Base-by-base conservation (phyloP, 345 rosid genomes). In the Salix brachista region DNA sequence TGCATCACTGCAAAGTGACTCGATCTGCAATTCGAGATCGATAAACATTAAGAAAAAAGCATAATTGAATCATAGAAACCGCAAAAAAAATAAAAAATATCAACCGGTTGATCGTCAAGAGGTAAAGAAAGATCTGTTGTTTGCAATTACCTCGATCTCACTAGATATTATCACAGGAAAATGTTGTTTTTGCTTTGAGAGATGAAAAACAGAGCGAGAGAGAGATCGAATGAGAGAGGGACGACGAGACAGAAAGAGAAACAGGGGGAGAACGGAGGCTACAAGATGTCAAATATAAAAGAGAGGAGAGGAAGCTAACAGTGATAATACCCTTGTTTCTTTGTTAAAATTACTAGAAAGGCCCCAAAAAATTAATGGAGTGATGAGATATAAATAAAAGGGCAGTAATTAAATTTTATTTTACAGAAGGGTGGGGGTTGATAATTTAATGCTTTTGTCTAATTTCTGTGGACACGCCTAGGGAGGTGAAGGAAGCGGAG, bases 91-190 rank as follows among this genome's bases (percentile, higher is more conserved):
- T 1, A 54, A 19, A 52, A 54, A 6, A 3, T n/a, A 21, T 54
- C 11, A 54, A 54, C n/a, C 21, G 25, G 2, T 19, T 54, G 9
- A 21, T 21, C 60, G n/a, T 19, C 9, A 21, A 11, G 50, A 46
- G 50, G 14, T 46, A 46, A 14, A 11, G 50, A 46, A 46, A 7
- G 18, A 19, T 28, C 14, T 66, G 41, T 39, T 13, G 8, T 18
- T 34, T 8, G 67, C 21, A 28, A 16, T 71, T 71, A 78, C 80
- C 70, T 54, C 37, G 80, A 74, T 73, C 65, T 67, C 77, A 28
- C 69, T 21, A 42, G 34, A 28, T 6, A 12, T 54, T 36, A 37
- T 13, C 6, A 11, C 60, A 13, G 28, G 74, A 76, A 56, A 25
- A 36, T 54, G 39, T 58, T 5, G 68, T 14, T 8, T 54, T 21